These are phyloP conservation scores for Iris macrosiphon DNA, from an alignment of 106 monocot genomes.

Conservation along the genomic window DNA sequence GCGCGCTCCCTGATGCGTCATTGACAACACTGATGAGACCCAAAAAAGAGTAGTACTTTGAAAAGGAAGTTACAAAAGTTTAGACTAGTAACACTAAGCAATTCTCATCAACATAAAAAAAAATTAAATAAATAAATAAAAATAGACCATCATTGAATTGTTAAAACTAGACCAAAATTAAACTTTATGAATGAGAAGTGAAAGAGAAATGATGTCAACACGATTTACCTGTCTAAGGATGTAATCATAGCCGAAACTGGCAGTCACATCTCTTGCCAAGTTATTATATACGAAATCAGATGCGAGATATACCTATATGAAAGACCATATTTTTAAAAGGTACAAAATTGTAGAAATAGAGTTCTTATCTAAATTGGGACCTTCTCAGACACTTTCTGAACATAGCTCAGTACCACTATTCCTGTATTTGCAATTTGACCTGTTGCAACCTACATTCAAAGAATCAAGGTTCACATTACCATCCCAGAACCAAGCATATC, in stretches of 20 bases:
- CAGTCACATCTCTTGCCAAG: constrained; percentile 77
- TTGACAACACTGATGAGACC: too few species aligned
- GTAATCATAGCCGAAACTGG: constrained; percentile 93
- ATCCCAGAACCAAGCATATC: neutral
- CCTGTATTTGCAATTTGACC: constrained; percentile 84
- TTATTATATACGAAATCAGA: constrained; percentile 94
- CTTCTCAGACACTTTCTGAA: constrained; percentile 94
- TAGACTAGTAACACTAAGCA: too few species aligned
- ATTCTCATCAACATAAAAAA: too few species aligned
- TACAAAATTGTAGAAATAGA: neutral
- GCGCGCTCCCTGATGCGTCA: too few species aligned
- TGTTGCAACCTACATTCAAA: constrained; percentile 55
- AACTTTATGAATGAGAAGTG: too few species aligned
- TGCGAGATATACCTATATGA: constrained; percentile 76
- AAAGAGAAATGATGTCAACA: too few species aligned
- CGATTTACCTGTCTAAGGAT: constrained; percentile 91
- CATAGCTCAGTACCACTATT: constrained; percentile 84
- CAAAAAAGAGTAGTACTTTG: too few species aligned
- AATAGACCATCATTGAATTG: too few species aligned
- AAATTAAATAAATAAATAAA: too few species aligned
- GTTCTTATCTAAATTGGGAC: constrained; percentile 7
- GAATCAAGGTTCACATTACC: neutral
- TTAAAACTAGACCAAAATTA: too few species aligned
- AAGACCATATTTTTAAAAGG: neutral
- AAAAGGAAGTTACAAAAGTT: too few species aligned